Evolutionary conservation across 2,329 filamentous ascomycete species (phyloP).

Genomic region (Reticulascus tulasneorum): DNA sequence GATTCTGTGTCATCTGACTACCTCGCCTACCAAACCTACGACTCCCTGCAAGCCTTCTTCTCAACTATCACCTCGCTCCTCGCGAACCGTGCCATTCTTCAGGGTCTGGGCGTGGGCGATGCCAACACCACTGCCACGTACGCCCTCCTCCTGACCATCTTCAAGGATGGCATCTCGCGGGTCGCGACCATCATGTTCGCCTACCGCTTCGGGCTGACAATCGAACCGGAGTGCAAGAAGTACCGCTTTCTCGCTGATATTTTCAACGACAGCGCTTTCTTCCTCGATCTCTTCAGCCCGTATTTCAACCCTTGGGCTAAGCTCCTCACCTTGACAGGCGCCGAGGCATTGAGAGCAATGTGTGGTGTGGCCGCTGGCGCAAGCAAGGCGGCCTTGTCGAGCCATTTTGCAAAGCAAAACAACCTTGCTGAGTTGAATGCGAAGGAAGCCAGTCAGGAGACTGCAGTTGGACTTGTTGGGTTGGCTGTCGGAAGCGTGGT

Average conservation of each 20-base stretch:
- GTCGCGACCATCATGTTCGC: slow-evolving; percentile 85
- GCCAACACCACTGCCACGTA: slow-evolving; percentile 73
- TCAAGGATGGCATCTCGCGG: slow-evolving; percentile 77
- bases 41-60: slow-evolving; percentile 81
- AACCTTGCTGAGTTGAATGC: slow-evolving; percentile 93
- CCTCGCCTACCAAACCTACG: slow-evolving; percentile 64
- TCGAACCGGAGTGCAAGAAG: slow-evolving; percentile 87
- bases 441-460: slow-evolving; percentile 93
- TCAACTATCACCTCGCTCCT: slow-evolving; percentile 77
- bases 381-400: slow-evolving; percentile 84
- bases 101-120: slow-evolving; percentile 79
- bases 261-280: slow-evolving; percentile 81
- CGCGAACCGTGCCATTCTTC: slow-evolving; percentile 76
- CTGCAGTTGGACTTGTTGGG: slow-evolving; percentile 81
- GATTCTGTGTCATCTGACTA: slow-evolving; percentile 85
- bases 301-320: slow-evolving; percentile 56
- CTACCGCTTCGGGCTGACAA: slow-evolving; percentile 72
- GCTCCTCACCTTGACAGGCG: slow-evolving; percentile 43
- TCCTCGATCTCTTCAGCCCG: slow-evolving; percentile 80
- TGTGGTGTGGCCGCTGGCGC: slow-evolving; percentile 90
- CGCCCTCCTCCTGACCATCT: slow-evolving; percentile 75
- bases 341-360: slow-evolving; percentile 54
- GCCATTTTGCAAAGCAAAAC: slow-evolving; percentile 83
- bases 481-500: slow-evolving; percentile 81
- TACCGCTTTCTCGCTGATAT: slow-evolving; percentile 84